phyloP scores from a whole-genome alignment of 345 rosid species.

The Eucalyptus cloeziana region DNA sequence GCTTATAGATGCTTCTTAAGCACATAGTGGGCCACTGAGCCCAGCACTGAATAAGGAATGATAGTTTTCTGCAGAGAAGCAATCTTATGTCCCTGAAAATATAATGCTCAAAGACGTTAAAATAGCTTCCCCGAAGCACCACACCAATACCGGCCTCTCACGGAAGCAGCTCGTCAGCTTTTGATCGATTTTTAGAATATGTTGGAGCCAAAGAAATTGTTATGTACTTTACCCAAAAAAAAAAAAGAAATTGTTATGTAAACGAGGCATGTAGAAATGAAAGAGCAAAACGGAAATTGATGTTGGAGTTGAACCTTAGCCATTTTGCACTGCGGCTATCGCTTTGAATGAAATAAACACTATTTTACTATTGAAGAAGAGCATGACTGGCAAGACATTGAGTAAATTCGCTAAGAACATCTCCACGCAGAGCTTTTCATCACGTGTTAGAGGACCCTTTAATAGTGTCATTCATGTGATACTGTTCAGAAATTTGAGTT shows the following conservation, averaged over 20 bases:
- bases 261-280: background rate
- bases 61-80: background rate
- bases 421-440: background rate
- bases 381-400: background rate
- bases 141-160: background rate
- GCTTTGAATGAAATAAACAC: background rate
- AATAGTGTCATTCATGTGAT: background rate
- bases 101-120: background rate
- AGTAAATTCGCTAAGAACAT: background rate
- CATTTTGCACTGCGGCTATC: background rate
- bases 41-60: background rate
- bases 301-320: background rate
- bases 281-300: background rate
- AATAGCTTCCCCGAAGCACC: background rate
- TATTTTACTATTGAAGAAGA: background rate
- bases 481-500: background rate
- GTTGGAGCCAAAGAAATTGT: background rate
- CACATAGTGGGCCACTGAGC: background rate
- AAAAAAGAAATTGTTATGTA: background rate
- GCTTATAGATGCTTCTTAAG: background rate
- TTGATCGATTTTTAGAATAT: background rate
- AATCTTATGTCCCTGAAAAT: background rate
- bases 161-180: background rate
- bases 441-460: background rate
- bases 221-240: no score